Evolutionary conservation across 2,329 filamentous ascomycete genomes (phyloP), one percentile per base, ranked within the genome.

Genomic region (Aspergillus awamori): DNA sequence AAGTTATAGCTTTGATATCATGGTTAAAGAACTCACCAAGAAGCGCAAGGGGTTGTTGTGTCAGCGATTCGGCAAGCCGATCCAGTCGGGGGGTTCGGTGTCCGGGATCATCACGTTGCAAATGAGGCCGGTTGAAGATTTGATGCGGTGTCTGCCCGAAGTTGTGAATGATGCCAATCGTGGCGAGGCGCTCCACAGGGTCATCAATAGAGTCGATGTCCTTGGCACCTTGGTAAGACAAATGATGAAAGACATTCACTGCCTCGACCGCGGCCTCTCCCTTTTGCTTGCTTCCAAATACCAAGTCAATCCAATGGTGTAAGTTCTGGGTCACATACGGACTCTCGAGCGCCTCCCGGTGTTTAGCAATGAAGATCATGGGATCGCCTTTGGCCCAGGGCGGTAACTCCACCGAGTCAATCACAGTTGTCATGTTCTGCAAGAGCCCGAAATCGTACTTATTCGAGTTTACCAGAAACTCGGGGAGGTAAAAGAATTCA

Each of bases 131-230:
- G 48, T 87, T 86, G 74, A 98, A 99, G 15, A 98, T 90, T 74
- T 99, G 96, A 69, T 96, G 91, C 1, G 96, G 95, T 1, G 96
- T 99, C 75, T 99, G 95, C 0, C 95, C 95, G 76, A 99, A 99
- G 69, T 98, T 98, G 77, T 99, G 94, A 69, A 99, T 98, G 67
- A 97, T 96, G 36, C 92, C 92, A 57, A 97, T 97, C 0, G 93
- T 94, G 5, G 94, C 91, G 6, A 93, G 83, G 47, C 93, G 86
- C 76, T 98, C 93, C 59, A 94, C 87, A 0, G 91, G 90, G 72
- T 98, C 94, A 7, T 89, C 87, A 62, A 99, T 98, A 56, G 88
- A 89, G 74, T 99, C 95, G 4, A 99, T 81, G 74, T 99, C 92
- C 65, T 91, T 96, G 2, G 94, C 93, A 6, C 95, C 96, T 63